Percentiles rank a stretch among this genome's conserved stretches.
phyloP scores from a whole-genome alignment of 306 rosid genomes.

The Spatholobus suberectus region DNA sequence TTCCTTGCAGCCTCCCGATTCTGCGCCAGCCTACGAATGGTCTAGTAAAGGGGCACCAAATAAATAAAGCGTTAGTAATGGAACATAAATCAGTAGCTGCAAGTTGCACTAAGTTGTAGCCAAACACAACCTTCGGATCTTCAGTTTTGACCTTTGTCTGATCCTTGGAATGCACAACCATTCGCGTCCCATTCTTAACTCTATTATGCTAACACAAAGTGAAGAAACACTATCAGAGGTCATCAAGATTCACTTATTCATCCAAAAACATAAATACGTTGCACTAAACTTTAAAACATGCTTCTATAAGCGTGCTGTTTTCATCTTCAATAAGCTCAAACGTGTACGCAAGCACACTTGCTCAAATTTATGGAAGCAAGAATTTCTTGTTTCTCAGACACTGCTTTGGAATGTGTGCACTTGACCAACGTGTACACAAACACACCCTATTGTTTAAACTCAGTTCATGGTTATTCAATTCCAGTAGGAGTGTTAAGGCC shows the following conservation, averaged over 20 bases:
- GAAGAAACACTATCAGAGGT: neutral
- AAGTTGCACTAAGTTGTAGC: neutral
- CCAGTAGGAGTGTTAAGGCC: neutral
- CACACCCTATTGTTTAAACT: neutral
- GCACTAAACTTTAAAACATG: neutral
- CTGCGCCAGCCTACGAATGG: slow-evolving; percentile 75
- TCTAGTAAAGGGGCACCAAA: slow-evolving; percentile 41
- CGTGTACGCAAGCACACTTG: neutral
- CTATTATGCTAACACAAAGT: slow-evolving; percentile 56
- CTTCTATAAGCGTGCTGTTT: neutral
- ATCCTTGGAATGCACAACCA: slow-evolving; percentile 64
- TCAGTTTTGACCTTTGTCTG: slow-evolving; percentile 55
- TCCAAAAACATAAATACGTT: slow-evolving; percentile 10
- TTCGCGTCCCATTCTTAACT: slow-evolving; percentile 51
- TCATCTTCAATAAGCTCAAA: neutral
- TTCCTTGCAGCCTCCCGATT: slow-evolving; percentile 86
- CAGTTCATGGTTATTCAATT: neutral
- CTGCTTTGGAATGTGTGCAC: neutral
- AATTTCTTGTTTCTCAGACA: neutral
- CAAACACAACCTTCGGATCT: slow-evolving; percentile 65
- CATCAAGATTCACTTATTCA: neutral
- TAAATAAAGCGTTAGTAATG: slow-evolving; percentile 3
- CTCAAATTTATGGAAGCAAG: neutral
- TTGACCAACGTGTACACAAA: neutral
- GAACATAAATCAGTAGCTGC: neutral